Evolutionary conservation across 495 filamentous ascomycete species (phyloP).

Genomic region (Lentithecium fluviatile): DNA sequence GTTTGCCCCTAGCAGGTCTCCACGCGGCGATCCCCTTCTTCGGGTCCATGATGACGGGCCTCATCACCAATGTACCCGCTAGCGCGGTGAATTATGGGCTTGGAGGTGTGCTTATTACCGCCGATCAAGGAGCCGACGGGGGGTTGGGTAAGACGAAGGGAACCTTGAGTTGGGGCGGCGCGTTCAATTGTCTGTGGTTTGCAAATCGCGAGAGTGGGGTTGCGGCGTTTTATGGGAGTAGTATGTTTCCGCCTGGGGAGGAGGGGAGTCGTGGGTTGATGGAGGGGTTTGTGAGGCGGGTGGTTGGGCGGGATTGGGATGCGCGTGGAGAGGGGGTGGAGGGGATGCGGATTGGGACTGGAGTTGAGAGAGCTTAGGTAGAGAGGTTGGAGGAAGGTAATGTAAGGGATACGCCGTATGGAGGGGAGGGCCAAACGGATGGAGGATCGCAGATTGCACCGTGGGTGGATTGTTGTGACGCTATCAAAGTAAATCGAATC

Average conservation of each 20-base stretch:
- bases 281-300: constrained; percentile 9
- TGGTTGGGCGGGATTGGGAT: constrained; percentile 5
- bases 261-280: constrained; percentile 6
- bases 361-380: too few relatives aligned
- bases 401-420: too few relatives aligned
- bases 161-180: constrained; percentile 19
- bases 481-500: too few relatives aligned
- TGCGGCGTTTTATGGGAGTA: constrained; percentile 11
- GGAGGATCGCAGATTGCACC: too few relatives aligned
- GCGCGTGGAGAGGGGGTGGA: too few relatives aligned
- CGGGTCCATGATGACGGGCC: background rate
- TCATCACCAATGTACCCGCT: background rate
- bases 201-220: constrained; percentile 13
- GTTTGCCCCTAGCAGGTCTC: background rate
- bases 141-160: constrained; percentile 13
- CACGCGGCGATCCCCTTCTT: background rate
- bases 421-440: too few relatives aligned
- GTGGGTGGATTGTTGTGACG: too few relatives aligned
- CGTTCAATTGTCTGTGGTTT: constrained; percentile 23
- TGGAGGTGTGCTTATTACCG: constrained; percentile 6
- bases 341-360: too few relatives aligned
- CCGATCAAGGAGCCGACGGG: constrained; percentile 1
- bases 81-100: constrained; percentile 10
- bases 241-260: constrained; percentile 8
- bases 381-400: too few relatives aligned